Percentiles rank a stretch among this genome's conserved stretches.
Evolutionary conservation across 73 alveolate species (phyloP).

Genomic region (Paramecium sexaurelia): DNA sequence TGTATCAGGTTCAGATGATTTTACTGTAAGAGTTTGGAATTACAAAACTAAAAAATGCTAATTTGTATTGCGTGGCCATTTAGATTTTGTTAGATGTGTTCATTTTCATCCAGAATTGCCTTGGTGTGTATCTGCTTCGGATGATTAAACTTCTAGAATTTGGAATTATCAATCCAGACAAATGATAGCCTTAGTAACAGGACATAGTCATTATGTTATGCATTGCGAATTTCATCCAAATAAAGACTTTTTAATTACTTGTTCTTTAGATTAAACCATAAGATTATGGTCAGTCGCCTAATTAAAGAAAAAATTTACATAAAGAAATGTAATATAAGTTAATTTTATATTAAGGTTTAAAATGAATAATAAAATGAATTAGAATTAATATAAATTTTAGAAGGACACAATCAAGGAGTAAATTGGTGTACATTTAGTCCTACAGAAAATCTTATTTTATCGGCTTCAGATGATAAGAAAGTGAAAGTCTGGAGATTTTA

Average conservation of each 20-base stretch:
- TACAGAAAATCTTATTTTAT: slow-evolving; percentile 79
- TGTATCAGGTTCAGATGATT: slow-evolving; percentile 99
- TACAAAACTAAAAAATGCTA: slow-evolving; percentile 81
- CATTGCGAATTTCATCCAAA: slow-evolving; percentile 98
- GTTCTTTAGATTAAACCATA: slow-evolving; percentile 98
- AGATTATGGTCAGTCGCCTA: slow-evolving; percentile 89
- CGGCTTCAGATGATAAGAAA: slow-evolving; percentile 94
- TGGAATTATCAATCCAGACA: slow-evolving; percentile 99
- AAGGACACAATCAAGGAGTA: slow-evolving; percentile 97
- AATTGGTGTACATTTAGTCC: slow-evolving; percentile 95
- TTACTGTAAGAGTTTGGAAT: slow-evolving; percentile 93
- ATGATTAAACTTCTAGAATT: slow-evolving; percentile 85
- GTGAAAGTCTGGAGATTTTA: slow-evolving; percentile 90
- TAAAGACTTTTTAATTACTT: slow-evolving; percentile 95
- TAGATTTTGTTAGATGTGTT: slow-evolving; percentile 98
- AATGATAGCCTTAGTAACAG: slow-evolving; percentile 90
- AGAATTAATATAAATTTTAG: slow-evolving; percentile 91
- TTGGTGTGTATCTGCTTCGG: slow-evolving; percentile 97
- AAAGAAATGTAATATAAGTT: not conserved
- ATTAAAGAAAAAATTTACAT: slow-evolving; percentile 1
- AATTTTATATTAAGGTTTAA: not conserved
- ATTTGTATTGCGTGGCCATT: slow-evolving; percentile 94
- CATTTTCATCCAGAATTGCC: slow-evolving; percentile 99
- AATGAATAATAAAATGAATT: slow-evolving; percentile 74
- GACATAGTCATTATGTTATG: slow-evolving; percentile 99